Percentiles rank a stretch among this genome's conserved stretches.
Evolutionary conservation across 2,329 filamentous ascomycete species (phyloP).

Genomic region (Colletotrichum sp.): DNA sequence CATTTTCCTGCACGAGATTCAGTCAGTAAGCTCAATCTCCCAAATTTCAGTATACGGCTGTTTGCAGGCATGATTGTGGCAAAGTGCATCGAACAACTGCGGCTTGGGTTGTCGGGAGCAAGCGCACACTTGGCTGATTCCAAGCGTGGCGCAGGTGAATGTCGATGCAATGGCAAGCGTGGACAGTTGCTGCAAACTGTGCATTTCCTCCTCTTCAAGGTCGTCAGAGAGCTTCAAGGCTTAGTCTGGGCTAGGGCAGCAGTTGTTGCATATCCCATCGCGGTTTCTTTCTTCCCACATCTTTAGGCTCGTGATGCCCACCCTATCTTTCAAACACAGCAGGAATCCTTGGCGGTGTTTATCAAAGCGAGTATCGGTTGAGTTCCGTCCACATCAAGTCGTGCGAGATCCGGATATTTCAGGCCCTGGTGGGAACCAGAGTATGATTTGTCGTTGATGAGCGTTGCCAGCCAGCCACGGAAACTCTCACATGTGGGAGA

Average conservation of each 20-base stretch:
- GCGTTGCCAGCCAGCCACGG: slow-evolving; percentile 28
- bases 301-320: not conserved
- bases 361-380: not conserved
- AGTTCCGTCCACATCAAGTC: not conserved
- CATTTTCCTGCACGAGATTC: slow-evolving; percentile 78
- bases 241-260: not conserved
- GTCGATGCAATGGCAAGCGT: not conserved
- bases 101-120: not conserved
- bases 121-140: not conserved
- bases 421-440: not conserved
- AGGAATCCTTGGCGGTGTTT: not conserved
- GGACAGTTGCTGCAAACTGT: not conserved
- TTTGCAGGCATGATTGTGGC: not conserved
- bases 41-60: not conserved
- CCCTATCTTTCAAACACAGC: not conserved
- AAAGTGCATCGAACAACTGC: not conserved
- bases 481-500: slow-evolving; percentile 34
- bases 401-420: not conserved
- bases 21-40: not conserved
- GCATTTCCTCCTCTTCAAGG: not conserved
- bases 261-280: not conserved
- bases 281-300: not conserved
- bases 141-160: not conserved
- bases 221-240: not conserved
- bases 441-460: slow-evolving; percentile 7